Base-by-base conservation (phyloP, 345 rosid species). In the Dipteronia dyeriana region DNA sequence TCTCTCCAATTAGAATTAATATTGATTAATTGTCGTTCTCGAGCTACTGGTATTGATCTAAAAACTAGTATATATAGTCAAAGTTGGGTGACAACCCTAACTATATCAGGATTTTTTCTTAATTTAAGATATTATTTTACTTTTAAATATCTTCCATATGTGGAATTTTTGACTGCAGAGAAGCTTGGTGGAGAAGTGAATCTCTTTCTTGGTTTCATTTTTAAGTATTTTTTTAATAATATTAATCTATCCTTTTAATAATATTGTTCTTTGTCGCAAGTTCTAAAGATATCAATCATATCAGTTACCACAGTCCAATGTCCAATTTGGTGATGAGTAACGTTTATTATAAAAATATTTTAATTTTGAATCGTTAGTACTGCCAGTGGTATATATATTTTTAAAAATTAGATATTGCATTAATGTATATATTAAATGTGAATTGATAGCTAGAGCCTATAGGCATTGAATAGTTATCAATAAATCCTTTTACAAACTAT, bases 51-150 rank as follows among this genome's bases (percentile, higher is more conserved):
- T 11, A n/a, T 20, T 11, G 53, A 25, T 68, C 51, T 56, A 22
- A 47, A 29, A 13, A 70, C 57, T 53, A 26, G 38, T 20, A 3
- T 57, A 17, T 8, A 19, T n/a, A 10, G 78, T 79, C 79, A 69
- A 73, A 76, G 81, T 71, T 82, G 75, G 85, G 67, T 69, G 60
- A 25, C 70, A 17, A 59, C 34, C 19, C 8, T 65, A 53, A 53
- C 80, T 76, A 61, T 65, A 39, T 57, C 2, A 3, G 45, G 47
- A 60, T 34, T 12, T 61, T 75, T 59, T 34, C 41, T 7, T 49
- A 26, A n/a, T 51, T 34, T 22, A 13, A 17, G 10, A 5, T n/a
- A 14, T 51, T 56, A 13, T 14, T 49, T 66, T 14, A 22, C 20
- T 4, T n/a, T 1, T 39, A 47, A 10, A 3, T 53, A 31, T 53